These are phyloP conservation scores for Castanospermum australe DNA, from an alignment of 306 rosid genomes.

Conservation along the genomic window DNA sequence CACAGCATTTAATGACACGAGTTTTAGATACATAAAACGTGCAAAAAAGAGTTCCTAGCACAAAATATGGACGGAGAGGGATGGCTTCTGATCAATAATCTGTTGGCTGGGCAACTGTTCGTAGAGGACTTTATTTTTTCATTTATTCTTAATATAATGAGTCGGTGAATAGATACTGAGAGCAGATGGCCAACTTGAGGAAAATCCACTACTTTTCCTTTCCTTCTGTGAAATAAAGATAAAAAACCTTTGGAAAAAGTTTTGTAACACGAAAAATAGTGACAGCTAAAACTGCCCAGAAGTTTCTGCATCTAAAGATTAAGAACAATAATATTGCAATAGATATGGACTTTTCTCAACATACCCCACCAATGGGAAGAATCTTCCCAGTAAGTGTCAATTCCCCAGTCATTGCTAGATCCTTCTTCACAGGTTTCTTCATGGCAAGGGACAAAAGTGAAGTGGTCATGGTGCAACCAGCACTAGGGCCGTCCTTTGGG, in stretches of 20 bases:
- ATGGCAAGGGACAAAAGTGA: constrained; percentile 84
- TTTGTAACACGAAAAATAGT: neutral
- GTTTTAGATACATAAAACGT: constrained; percentile 19
- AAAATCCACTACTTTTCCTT: neutral
- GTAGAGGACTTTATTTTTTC: neutral
- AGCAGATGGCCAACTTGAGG: neutral
- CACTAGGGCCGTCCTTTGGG: constrained; percentile 99
- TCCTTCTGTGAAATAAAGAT: neutral
- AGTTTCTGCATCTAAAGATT: neutral
- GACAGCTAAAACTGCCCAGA: neutral
- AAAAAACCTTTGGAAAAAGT: neutral
- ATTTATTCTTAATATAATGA: neutral
- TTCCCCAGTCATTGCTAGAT: constrained; percentile 99
- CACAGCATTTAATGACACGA: constrained; percentile 29
- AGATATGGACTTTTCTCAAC: constrained; percentile 28
- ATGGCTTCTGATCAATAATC: constrained; percentile 7
- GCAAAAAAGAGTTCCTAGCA: neutral
- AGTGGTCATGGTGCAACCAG: constrained; percentile 99
- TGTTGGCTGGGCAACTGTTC: neutral
- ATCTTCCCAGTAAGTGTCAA: constrained; percentile 94
- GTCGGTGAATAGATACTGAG: constrained; percentile 3
- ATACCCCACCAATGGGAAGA: constrained; percentile 99
- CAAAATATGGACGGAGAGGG: neutral
- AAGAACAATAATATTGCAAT: constrained; percentile 7
- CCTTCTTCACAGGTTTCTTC: constrained; percentile 87